Percentiles rank a stretch among this genome's conserved stretches.
phyloP scores from a whole-genome alignment of 2,329 filamentous ascomycete genomes.

The Aspergillus floridensis region DNA sequence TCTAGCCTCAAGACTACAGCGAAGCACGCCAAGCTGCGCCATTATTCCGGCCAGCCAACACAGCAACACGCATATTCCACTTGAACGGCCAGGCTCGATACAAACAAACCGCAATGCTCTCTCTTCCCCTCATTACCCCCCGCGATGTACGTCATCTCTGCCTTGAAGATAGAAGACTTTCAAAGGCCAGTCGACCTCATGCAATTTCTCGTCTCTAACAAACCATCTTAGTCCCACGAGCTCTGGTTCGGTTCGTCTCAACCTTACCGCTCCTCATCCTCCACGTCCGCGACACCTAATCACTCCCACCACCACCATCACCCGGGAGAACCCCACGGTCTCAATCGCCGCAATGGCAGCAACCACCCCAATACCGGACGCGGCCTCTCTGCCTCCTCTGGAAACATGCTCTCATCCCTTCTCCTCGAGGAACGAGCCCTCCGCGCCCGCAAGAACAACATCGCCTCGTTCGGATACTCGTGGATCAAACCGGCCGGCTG shows the following conservation, averaged over 20 bases:
- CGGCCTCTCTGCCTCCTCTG: constrained; percentile 54
- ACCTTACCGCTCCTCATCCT: constrained; percentile 40
- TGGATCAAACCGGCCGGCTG: constrained; percentile 92
- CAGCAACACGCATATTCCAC: neutral
- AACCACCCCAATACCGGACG: constrained; percentile 15
- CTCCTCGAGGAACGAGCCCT: constrained; percentile 74
- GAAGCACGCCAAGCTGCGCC: no score
- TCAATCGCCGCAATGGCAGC: constrained; percentile 13
- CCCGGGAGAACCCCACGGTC: constrained; percentile 7
- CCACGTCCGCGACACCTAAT: constrained; percentile 29
- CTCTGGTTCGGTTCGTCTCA: constrained; percentile 71
- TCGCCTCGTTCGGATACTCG: constrained; percentile 79
- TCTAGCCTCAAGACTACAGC: neutral
- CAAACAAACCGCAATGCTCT: constrained; percentile 48
- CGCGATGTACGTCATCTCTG: constrained; percentile 59
- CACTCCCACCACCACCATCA: constrained; percentile 23
- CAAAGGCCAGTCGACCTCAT: no score
- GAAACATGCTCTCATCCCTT: constrained; percentile 65
- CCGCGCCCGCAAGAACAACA: constrained; percentile 72
- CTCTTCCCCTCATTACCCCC: constrained; percentile 66
- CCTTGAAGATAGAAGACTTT: no score
- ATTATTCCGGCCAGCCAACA: no score
- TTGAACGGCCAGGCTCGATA: neutral
- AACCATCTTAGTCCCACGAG: constrained; percentile 60
- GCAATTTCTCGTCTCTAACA: neutral